Evolutionary conservation across 2,329 filamentous ascomycete genomes (phyloP).

Genomic region (Penicillium sp.): DNA sequence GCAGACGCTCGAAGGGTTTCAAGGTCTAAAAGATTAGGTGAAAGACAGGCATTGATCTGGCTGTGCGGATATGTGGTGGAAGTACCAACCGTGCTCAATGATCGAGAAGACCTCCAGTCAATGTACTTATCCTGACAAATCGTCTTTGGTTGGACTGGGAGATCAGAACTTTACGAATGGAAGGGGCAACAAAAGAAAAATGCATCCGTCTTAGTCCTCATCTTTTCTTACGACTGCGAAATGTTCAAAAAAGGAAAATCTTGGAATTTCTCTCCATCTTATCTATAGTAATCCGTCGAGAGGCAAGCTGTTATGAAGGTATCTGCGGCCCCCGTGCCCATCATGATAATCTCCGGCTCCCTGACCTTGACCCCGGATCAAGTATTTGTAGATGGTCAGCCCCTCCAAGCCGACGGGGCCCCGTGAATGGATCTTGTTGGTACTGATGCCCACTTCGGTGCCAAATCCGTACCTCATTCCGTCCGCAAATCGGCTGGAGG

Average conservation of each 20-base stretch:
- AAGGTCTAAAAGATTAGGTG: slow-evolving; percentile 71
- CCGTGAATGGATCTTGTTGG: slow-evolving; percentile 94
- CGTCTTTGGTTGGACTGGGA: slow-evolving; percentile 20
- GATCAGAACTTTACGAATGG: slow-evolving; percentile 22
- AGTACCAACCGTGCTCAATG: slow-evolving; percentile 10
- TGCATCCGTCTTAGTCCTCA: slow-evolving; percentile 27
- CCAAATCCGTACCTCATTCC: slow-evolving; percentile 97
- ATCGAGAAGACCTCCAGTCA: slow-evolving; percentile 17
- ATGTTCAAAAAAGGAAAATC: slow-evolving; percentile 20
- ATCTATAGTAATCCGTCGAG: slow-evolving; percentile 16
- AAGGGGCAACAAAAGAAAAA: slow-evolving; percentile 26
- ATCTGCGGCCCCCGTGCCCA: slow-evolving; percentile 49
- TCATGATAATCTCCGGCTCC: slow-evolving; percentile 64
- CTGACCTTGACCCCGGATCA: slow-evolving; percentile 77
- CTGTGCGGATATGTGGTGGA: slow-evolving; percentile 14
- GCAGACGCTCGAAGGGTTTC: slow-evolving; percentile 97
- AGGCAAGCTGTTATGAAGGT: slow-evolving; percentile 50
- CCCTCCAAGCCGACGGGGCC: slow-evolving; percentile 93
- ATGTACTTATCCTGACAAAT: slow-evolving; percentile 22
- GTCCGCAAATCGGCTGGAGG: slow-evolving; percentile 87
- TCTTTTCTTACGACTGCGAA: slow-evolving; percentile 23
- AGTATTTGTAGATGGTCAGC: slow-evolving; percentile 95
- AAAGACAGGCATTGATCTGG: slow-evolving; percentile 11
- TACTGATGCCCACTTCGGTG: slow-evolving; percentile 96
- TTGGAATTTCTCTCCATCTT: slow-evolving; percentile 9